Conservation (phyloP, 441 rosid genomes). For the Raphanus hybrid region DNA sequence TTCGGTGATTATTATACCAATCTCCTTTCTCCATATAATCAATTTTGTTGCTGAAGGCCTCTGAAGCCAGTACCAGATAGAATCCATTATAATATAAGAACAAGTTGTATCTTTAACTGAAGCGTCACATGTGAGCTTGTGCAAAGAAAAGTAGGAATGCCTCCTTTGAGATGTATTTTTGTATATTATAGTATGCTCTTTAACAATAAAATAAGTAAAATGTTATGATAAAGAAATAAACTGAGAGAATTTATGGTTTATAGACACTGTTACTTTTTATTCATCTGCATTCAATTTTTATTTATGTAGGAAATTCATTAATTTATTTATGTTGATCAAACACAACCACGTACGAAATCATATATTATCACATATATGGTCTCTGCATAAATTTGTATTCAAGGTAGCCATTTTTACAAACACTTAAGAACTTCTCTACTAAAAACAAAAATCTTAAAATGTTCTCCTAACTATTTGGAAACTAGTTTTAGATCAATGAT, state of each 20-base stretch:
- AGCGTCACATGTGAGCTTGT: slow-evolving; percentile 35
- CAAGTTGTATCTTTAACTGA: slow-evolving; percentile 33
- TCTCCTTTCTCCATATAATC: not conserved
- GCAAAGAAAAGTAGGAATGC: slow-evolving; percentile 19
- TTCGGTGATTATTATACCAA: slow-evolving; percentile 24
- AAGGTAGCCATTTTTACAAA: not conserved
- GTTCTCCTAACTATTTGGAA: not conserved
- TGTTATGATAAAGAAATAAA: no score
- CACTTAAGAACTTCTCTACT: not conserved
- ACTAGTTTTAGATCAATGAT: not conserved
- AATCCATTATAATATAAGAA: slow-evolving; percentile 2
- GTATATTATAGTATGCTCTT: slow-evolving; percentile 8
- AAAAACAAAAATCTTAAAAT: not conserved
- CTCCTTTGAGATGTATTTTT: not conserved
- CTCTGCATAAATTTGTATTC: not conserved
- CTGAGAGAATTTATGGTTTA: not conserved
- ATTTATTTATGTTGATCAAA: slow-evolving; percentile 7
- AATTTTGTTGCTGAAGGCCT: not conserved
- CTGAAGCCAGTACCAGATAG: slow-evolving; percentile 3
- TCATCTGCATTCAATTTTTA: not conserved
- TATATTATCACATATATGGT: not conserved
- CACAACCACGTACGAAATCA: not conserved
- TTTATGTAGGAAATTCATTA: not conserved
- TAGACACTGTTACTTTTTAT: not conserved
- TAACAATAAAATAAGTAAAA: not conserved